phyloP scores from a whole-genome alignment of 2,329 filamentous ascomycete genomes.

The Lecanicillium sp. region DNA sequence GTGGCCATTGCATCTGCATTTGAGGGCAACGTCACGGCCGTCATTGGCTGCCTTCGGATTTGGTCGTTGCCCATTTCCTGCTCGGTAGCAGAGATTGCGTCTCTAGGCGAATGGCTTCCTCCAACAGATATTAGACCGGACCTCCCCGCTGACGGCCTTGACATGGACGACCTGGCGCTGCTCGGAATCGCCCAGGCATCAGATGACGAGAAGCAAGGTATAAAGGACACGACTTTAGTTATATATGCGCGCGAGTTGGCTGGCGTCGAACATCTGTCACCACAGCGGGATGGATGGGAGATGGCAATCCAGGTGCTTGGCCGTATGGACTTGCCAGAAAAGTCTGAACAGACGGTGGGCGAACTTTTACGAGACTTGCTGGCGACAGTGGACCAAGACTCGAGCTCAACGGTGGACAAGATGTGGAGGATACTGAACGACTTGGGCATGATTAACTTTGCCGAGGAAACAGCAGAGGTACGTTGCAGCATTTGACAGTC shows the following conservation, averaged over 20 bases:
- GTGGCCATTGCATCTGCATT: slow-evolving; percentile 77
- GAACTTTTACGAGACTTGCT: slow-evolving; percentile 65
- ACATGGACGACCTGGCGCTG: slow-evolving; percentile 79
- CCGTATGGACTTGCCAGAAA: slow-evolving; percentile 66
- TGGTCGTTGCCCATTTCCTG: slow-evolving; percentile 79
- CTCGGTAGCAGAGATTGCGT: slow-evolving; percentile 76
- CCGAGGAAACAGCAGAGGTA: slow-evolving; percentile 78
- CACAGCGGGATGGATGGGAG: slow-evolving; percentile 73
- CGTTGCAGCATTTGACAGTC: slow-evolving; percentile 25
- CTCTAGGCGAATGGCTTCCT: slow-evolving; percentile 77
- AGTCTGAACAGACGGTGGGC: slow-evolving; percentile 67
- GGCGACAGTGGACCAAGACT: slow-evolving; percentile 55
- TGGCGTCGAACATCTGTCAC: slow-evolving; percentile 44
- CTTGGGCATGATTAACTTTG: slow-evolving; percentile 72
- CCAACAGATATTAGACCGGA: slow-evolving; percentile 32
- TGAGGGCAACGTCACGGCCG: slow-evolving; percentile 73
- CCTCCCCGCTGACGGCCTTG: slow-evolving; percentile 59
- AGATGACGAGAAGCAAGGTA: slow-evolving; percentile 55
- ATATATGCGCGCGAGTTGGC: slow-evolving; percentile 67
- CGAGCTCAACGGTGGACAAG: slow-evolving; percentile 69
- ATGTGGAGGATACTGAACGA: slow-evolving; percentile 72
- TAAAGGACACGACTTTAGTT: slow-evolving; percentile 73
- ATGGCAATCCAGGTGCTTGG: slow-evolving; percentile 77
- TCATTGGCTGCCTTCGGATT: slow-evolving; percentile 64
- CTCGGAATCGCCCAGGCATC: slow-evolving; percentile 60